Evolutionary conservation across 768 basidiomycete genomes (phyloP).

Genomic region (Mrakia hoshinonis): DNA sequence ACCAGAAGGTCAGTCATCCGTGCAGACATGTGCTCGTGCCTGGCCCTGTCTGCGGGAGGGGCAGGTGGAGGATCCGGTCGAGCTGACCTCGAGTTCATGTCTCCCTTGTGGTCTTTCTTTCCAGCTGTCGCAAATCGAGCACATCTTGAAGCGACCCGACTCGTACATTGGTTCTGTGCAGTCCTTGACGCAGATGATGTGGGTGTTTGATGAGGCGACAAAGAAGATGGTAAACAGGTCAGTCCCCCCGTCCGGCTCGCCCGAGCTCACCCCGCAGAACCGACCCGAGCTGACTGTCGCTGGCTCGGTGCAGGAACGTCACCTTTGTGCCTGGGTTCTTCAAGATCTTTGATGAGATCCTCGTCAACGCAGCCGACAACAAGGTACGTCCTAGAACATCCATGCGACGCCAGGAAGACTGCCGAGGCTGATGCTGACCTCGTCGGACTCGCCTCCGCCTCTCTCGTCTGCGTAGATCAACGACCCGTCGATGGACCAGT

Average conservation of each 20-base stretch:
- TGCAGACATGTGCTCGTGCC: too few relatives aligned
- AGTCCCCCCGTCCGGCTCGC: slow-evolving; percentile 40
- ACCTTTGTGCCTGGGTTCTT: slow-evolving; percentile 95
- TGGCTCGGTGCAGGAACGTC: slow-evolving; percentile 37
- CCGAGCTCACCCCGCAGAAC: background rate
- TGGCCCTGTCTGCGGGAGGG: background rate
- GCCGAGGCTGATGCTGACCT: background rate
- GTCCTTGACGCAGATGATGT: slow-evolving; percentile 74
- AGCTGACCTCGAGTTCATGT: slow-evolving; percentile 25
- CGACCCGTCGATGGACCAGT: slow-evolving; percentile 77
- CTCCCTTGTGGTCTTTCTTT: background rate
- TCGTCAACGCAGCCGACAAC: slow-evolving; percentile 98
- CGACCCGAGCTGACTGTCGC: background rate
- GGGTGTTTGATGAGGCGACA: slow-evolving; percentile 78
- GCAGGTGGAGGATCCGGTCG: background rate
- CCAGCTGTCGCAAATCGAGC: slow-evolving; percentile 91
- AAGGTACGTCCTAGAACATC: slow-evolving; percentile 53
- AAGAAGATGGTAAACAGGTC: slow-evolving; percentile 77
- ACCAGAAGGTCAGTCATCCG: slow-evolving; percentile 71
- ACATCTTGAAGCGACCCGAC: slow-evolving; percentile 57
- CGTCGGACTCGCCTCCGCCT: background rate
- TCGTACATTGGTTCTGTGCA: slow-evolving; percentile 92
- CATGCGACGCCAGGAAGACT: background rate
- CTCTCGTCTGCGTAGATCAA: slow-evolving; percentile 57
- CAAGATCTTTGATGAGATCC: slow-evolving; percentile 98